A percentile compares a stretch with the other conserved stretches of the same genome.
These are phyloP conservation scores for Ophiostoma triangulosporum DNA, from an alignment of 2,329 filamentous ascomycete genomes.

Conservation along the genomic window DNA sequence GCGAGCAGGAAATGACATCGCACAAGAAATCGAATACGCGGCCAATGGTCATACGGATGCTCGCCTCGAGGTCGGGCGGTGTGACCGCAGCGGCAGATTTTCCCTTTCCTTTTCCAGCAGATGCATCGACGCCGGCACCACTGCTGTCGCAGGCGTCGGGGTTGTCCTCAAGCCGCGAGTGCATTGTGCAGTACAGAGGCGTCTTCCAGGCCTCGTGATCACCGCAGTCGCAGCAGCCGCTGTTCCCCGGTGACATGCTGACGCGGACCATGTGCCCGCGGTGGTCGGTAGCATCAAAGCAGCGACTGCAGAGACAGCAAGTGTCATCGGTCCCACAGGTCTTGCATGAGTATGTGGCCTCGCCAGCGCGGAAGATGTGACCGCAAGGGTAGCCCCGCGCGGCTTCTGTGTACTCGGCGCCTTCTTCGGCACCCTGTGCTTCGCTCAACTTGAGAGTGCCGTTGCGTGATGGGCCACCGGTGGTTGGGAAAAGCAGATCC, in stretches of 20 bases:
- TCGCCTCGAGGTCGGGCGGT: constrained; percentile 61
- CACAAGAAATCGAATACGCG: constrained; percentile 87
- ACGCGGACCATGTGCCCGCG: constrained; percentile 86
- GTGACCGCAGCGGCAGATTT: constrained; percentile 40
- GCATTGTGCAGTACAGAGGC: constrained; percentile 85
- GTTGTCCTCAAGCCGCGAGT: constrained; percentile 36
- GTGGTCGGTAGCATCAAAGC: constrained; percentile 92
- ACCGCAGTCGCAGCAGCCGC: constrained; percentile 73
- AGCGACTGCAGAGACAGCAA: constrained; percentile 84
- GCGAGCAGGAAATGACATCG: constrained; percentile 94
- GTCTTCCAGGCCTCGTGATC: constrained; percentile 88
- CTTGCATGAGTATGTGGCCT: constrained; percentile 87
- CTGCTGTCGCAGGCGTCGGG: neutral
- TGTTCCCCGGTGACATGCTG: constrained; percentile 22
- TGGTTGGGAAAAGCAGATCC: constrained; percentile 65
- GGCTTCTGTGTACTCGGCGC: constrained; percentile 85
- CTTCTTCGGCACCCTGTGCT: constrained; percentile 84
- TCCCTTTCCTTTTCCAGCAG: constrained; percentile 42
- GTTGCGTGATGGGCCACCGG: constrained; percentile 45
- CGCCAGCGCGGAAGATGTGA: constrained; percentile 90
- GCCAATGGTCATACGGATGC: constrained; percentile 74
- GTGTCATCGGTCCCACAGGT: constrained; percentile 93
- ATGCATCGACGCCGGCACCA: neutral
- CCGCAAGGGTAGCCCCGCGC: constrained; percentile 89
- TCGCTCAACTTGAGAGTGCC: constrained; percentile 63